These are phyloP conservation scores for Geotrichum siamense DNA, from an alignment of 1,139 yeast species.

Conservation along the genomic window DNA sequence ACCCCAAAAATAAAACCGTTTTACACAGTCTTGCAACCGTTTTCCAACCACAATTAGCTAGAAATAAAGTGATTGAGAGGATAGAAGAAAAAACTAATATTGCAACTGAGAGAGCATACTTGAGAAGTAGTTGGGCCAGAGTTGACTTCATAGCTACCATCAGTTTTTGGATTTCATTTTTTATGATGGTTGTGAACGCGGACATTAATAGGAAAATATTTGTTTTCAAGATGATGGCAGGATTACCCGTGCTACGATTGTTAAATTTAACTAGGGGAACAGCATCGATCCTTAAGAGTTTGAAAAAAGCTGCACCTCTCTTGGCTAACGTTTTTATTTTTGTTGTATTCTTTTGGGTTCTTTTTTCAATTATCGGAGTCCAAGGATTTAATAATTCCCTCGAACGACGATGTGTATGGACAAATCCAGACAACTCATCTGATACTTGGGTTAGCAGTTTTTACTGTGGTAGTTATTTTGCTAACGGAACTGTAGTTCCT, in stretches of 20 bases:
- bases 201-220: conserved; percentile 51
- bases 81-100: neutral
- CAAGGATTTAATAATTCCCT: conserved; percentile 83
- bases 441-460: conserved; percentile 56
- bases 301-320: conserved; percentile 70
- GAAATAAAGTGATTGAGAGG: neutral
- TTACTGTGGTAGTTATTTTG: conserved; percentile 72
- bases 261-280: conserved; percentile 73
- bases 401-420: conserved; percentile 83
- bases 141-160: conserved; percentile 67
- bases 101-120: conserved; percentile 44
- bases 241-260: conserved; percentile 64
- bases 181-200: conserved; percentile 44
- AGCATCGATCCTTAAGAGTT: conserved; percentile 59
- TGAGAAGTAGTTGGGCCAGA: conserved; percentile 80
- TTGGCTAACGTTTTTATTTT: conserved; percentile 72
- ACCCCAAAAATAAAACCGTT: conserved; percentile 6
- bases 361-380: conserved; percentile 81
- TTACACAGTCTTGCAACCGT: conserved; percentile 9
- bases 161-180: conserved; percentile 68
- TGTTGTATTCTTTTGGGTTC: conserved; percentile 71
- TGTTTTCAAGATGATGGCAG: conserved; percentile 65
- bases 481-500: conserved; percentile 43
- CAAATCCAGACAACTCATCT: conserved; percentile 57
- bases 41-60: neutral